Percentiles rank a stretch among this genome's conserved stretches.
Conservation (phyloP, 2,329 filamentous ascomycete genomes). For the Albophoma yamanashiensis region DNA sequence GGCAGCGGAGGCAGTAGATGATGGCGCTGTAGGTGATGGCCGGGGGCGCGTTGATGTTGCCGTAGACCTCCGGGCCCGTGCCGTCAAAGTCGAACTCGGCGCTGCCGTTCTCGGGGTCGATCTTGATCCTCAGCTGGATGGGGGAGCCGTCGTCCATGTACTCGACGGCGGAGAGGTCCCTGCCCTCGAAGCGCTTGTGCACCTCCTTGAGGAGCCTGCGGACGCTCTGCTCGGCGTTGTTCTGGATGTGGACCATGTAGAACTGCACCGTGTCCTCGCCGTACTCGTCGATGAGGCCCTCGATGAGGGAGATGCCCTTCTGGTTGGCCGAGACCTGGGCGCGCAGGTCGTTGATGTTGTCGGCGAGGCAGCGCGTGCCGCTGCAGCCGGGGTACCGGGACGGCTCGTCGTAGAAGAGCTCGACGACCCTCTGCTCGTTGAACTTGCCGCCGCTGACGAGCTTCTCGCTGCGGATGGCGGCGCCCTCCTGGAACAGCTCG, state of each 20-base stretch:
- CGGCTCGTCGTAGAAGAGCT: constrained; percentile 63
- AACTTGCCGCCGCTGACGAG: constrained; percentile 68
- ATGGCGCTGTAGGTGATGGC: constrained; percentile 45
- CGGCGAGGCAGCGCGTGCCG: constrained; percentile 67
- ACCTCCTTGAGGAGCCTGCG: constrained; percentile 31
- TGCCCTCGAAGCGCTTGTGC: constrained; percentile 6
- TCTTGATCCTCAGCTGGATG: constrained; percentile 64
- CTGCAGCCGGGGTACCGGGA: constrained; percentile 66
- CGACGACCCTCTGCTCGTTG: constrained; percentile 64
- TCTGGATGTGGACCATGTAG: constrained; percentile 30
- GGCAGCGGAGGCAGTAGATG: constrained; percentile 73
- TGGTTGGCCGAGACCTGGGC: constrained; percentile 82
- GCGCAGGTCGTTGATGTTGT: constrained; percentile 81
- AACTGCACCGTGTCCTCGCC: constrained; percentile 61
- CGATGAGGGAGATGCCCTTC: constrained; percentile 70
- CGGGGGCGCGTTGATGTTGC: constrained; percentile 22
- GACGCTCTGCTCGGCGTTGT: constrained; percentile 48
- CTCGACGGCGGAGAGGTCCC: constrained; percentile 20
- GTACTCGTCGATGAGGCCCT: constrained; percentile 61
- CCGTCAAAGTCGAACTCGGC: constrained; percentile 50
- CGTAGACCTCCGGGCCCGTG: constrained; percentile 18
- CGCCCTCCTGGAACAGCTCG: constrained; percentile 54
- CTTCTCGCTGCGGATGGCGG: constrained; percentile 54
- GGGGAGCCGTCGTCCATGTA: constrained; percentile 84
- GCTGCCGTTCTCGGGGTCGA: constrained; percentile 57